Conservation (phyloP, 345 rosid genomes). For the Murraya paniculata region DNA sequence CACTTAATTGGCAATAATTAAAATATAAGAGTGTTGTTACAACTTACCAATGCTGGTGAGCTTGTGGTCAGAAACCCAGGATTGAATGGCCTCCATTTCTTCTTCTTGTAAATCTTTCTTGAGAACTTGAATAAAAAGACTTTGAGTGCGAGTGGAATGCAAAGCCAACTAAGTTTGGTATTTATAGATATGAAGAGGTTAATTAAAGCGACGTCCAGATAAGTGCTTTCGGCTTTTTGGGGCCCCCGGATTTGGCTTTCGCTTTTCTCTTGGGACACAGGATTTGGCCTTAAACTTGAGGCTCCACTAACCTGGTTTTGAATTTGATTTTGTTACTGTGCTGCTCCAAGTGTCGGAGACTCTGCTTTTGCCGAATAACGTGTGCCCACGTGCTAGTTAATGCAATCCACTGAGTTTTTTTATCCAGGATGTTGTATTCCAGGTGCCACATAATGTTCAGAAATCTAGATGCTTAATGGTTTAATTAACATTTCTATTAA, state of each 20-base stretch:
- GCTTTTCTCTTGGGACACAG: constrained; percentile 31
- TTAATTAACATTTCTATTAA: no score
- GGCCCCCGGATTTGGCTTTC: constrained; percentile 38
- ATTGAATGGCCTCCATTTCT: constrained; percentile 54
- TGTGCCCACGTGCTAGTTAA: neutral
- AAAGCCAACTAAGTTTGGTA: neutral
- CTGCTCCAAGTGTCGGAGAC: neutral
- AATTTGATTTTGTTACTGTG: neutral
- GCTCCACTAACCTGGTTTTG: constrained; percentile 29
- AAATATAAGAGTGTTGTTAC: neutral
- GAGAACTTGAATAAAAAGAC: neutral
- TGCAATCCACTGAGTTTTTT: constrained; percentile 13
- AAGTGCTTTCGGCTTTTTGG: neutral
- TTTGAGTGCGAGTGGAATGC: neutral
- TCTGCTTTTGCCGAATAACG: neutral
- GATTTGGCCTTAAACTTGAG: constrained; percentile 27
- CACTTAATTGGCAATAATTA: neutral
- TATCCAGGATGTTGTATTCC: neutral
- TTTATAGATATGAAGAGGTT: constrained; percentile 18
- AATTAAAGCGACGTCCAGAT: neutral
- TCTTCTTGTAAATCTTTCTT: neutral
- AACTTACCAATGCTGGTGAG: constrained; percentile 57
- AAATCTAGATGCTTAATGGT: neutral
- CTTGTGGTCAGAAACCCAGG: constrained; percentile 71
- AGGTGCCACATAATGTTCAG: neutral